Evolutionary conservation across 768 basidiomycete species (phyloP).

Genomic region (Polyporus arcularius): DNA sequence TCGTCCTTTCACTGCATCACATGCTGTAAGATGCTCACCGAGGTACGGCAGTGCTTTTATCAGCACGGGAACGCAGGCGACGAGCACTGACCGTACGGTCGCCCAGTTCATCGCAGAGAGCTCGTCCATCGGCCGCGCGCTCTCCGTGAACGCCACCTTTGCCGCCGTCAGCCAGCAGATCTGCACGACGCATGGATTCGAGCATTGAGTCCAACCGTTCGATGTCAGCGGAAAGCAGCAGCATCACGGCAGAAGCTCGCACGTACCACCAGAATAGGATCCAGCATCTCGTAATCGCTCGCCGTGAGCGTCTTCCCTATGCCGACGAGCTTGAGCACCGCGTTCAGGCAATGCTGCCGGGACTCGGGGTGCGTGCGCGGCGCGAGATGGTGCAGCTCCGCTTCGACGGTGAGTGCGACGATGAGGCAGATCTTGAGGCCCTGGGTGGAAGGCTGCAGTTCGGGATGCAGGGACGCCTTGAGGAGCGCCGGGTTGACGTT

Average conservation of each 20-base stretch:
- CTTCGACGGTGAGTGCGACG: slow-evolving; percentile 1
- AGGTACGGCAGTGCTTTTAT: background rate
- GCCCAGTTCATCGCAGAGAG: background rate
- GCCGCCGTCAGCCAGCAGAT: background rate
- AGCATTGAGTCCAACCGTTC: background rate
- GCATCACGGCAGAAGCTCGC: background rate
- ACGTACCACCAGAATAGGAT: background rate
- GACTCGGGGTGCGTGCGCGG: background rate
- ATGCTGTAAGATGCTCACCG: background rate
- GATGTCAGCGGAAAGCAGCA: background rate
- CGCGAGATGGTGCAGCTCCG: background rate
- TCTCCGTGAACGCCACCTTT: background rate
- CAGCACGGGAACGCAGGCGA: background rate
- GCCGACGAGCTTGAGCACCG: background rate
- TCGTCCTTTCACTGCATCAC: too few relatives aligned
- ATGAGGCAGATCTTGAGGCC: background rate
- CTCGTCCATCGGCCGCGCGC: background rate
- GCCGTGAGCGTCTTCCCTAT: background rate
- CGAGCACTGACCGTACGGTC: background rate
- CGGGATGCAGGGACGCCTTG: background rate
- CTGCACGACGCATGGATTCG: background rate
- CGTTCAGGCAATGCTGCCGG: background rate
- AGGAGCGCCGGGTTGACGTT: background rate
- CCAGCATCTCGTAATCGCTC: background rate
- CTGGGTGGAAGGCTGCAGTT: background rate